These are phyloP conservation scores for Yamadazyma mexicana DNA, from an alignment of 1,139 yeast species.

Conservation along the genomic window DNA sequence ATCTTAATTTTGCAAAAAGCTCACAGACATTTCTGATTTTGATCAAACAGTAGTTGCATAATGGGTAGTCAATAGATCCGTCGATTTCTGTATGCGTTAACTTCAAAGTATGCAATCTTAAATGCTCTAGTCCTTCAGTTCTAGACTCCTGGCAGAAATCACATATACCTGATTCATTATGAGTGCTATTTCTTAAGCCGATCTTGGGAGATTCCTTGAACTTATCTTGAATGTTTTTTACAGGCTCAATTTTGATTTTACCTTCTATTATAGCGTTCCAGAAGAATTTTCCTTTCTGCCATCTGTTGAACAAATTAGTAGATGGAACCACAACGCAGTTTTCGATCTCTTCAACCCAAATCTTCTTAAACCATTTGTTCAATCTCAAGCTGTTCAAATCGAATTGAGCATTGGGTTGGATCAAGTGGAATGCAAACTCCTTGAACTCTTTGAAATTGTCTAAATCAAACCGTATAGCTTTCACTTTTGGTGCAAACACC, in stretches of 20 bases:
- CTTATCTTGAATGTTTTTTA: constrained; percentile 78
- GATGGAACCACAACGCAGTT: constrained; percentile 46
- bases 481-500: constrained; percentile 54
- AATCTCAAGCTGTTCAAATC: constrained; percentile 48
- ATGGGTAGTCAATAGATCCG: constrained; percentile 54
- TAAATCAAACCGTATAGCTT: constrained; percentile 61
- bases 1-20: constrained; percentile 69
- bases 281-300: constrained; percentile 53
- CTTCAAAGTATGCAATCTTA: constrained; percentile 71
- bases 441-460: constrained; percentile 44
- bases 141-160: constrained; percentile 80
- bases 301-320: constrained; percentile 40
- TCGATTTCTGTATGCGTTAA: constrained; percentile 27
- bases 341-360: constrained; percentile 79
- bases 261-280: constrained; percentile 76
- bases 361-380: constrained; percentile 61
- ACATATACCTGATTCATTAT: constrained; percentile 75
- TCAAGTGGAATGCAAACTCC: constrained; percentile 34
- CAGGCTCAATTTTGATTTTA: constrained; percentile 80
- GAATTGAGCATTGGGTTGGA: constrained; percentile 35
- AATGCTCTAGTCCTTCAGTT: constrained; percentile 68
- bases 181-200: constrained; percentile 17
- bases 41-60: constrained; percentile 80
- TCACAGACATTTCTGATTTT: constrained; percentile 81
- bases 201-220: constrained; percentile 41